A percentile compares a stretch with the other conserved stretches of the same genome.
phyloP scores from a whole-genome alignment of 116 monocot genomes.

The Papilionanthe hybrid region DNA sequence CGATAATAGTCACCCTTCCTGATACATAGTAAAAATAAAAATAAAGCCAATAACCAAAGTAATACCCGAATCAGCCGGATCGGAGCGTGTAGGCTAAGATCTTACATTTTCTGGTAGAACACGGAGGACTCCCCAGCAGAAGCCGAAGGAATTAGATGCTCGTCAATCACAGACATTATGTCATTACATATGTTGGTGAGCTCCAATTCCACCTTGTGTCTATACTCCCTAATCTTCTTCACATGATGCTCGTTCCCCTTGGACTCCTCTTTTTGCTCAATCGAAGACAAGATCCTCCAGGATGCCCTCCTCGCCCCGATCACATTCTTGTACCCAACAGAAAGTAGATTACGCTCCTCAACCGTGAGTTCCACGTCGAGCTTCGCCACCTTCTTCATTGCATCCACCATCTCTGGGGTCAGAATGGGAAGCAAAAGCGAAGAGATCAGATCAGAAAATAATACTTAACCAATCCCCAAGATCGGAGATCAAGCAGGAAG shows the following conservation, averaged over 20 bases:
- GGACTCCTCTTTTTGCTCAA: constrained; percentile 57
- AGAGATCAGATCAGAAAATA: background rate
- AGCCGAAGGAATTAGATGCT: constrained; percentile 49
- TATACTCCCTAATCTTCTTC: constrained; percentile 44
- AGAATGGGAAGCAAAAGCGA: background rate
- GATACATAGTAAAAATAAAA: background rate
- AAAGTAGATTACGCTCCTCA: constrained; percentile 60
- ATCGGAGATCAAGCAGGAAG: background rate
- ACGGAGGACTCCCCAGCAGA: constrained; percentile 43
- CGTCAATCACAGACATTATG: constrained; percentile 46
- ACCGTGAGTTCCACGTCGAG: constrained; percentile 58
- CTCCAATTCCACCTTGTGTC: constrained; percentile 49
- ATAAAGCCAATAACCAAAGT: constrained; percentile 1
- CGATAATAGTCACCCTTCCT: constrained; percentile 29
- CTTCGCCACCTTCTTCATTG: constrained; percentile 54
- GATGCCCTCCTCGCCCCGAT: constrained; percentile 49
- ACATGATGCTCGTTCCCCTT: constrained; percentile 51
- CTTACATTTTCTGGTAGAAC: constrained; percentile 68
- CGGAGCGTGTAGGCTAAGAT: background rate
- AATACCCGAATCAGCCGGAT: background rate
- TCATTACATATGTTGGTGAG: constrained; percentile 45
- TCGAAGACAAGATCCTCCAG: constrained; percentile 62
- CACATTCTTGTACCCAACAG: constrained; percentile 59
- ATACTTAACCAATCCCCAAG: background rate
- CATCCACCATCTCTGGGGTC: constrained; percentile 50